Conservation (phyloP, 371 early-diverging fungal genomes). For the Capillidium rhysosporum region DNA sequence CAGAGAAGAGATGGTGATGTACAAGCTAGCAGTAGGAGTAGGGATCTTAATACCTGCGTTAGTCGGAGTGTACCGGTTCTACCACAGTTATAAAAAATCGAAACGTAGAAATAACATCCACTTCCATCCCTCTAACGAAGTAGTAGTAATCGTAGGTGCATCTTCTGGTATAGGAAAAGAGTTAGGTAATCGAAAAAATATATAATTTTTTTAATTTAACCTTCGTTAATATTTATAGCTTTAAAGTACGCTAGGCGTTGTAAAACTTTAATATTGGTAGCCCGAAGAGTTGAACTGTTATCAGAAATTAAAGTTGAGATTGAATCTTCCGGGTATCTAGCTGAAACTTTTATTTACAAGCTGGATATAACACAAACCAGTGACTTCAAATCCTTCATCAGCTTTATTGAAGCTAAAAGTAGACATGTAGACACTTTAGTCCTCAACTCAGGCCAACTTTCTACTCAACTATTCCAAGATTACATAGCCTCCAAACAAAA, state of each 20-base stretch:
- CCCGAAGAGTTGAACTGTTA: constrained; percentile 33
- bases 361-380: too few species aligned
- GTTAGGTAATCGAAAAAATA: constrained; percentile 8
- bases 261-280: constrained; percentile 41
- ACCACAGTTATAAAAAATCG: too few species aligned
- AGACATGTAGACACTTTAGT: constrained; percentile 37
- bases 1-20: too few species aligned
- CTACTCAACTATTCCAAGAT: constrained; percentile 32
- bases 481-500: constrained; percentile 8
- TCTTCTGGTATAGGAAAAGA: constrained; percentile 62
- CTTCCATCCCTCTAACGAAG: constrained; percentile 11
- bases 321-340: neutral
- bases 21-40: too few species aligned
- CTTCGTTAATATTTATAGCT: constrained; percentile 14
- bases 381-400: too few species aligned
- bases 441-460: constrained; percentile 46
- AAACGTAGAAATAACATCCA: too few species aligned
- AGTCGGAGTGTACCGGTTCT: too few species aligned
- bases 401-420: too few species aligned
- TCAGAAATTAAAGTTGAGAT: constrained; percentile 12
- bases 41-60: too few species aligned
- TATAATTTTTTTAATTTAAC: neutral
- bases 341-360: too few species aligned
- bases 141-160: constrained; percentile 56
- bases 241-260: constrained; percentile 47